Percentiles rank a stretch among this genome's conserved stretches.
phyloP scores from a whole-genome alignment of 2,329 filamentous ascomycete genomes.

The Emydomyces testavorans region DNA sequence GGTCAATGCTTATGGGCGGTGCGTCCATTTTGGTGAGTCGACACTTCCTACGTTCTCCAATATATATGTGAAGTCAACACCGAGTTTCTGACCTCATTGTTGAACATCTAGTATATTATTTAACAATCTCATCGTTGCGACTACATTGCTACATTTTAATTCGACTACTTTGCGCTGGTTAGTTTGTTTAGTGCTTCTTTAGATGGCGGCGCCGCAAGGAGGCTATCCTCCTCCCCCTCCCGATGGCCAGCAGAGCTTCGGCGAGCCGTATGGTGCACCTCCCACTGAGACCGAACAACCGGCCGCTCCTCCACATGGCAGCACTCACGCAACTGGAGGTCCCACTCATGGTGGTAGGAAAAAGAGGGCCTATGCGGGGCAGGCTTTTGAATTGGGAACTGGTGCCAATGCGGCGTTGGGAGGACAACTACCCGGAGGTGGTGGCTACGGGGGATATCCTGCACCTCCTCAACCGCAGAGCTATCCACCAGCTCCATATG shows the following conservation, averaged over 20 bases:
- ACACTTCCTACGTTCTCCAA: background rate
- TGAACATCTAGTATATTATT: background rate
- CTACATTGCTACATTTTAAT: background rate
- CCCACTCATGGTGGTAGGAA: constrained; percentile 43
- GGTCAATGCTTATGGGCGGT: constrained; percentile 5
- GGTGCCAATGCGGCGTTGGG: constrained; percentile 65
- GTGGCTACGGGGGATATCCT: constrained; percentile 53
- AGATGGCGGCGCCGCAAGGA: constrained; percentile 43
- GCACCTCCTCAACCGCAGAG: constrained; percentile 37
- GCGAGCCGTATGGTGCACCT: constrained; percentile 32
- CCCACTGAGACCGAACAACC: constrained; percentile 17
- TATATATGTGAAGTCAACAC: background rate
- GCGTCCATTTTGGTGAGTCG: constrained; percentile 5
- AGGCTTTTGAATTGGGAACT: constrained; percentile 83
- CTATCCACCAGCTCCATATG: constrained; percentile 34
- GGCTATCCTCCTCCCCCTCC: constrained; percentile 37
- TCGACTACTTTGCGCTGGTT: background rate
- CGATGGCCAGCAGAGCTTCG: constrained; percentile 39
- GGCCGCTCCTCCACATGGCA: constrained; percentile 4
- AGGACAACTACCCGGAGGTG: constrained; percentile 40
- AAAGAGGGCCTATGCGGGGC: constrained; percentile 87
- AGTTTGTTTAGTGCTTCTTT: constrained; percentile 11
- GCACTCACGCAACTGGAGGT: constrained; percentile 14
- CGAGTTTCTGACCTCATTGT: background rate
- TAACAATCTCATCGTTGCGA: background rate